Percentiles rank a stretch among this genome's conserved stretches.
Conservation (phyloP, 2,329 filamentous ascomycete species). For the Penicillium sp. region DNA sequence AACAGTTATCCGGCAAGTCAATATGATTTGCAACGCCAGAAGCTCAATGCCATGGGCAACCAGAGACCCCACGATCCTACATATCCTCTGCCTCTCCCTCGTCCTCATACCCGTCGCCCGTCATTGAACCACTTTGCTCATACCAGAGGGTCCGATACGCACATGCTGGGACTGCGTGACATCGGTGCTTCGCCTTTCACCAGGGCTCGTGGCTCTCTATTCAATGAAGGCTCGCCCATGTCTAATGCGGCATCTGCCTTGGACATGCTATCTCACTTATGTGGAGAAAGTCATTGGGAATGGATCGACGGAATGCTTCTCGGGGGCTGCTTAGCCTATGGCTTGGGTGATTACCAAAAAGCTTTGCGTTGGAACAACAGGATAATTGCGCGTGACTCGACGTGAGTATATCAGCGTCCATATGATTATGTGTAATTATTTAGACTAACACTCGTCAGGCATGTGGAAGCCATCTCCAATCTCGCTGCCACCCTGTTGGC, state of each 20-base stretch:
- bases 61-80: slow-evolving; percentile 17
- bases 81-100: slow-evolving; percentile 15
- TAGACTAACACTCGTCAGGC: slow-evolving; percentile 51
- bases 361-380: slow-evolving; percentile 53
- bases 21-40: slow-evolving; percentile 31
- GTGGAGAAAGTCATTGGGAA: slow-evolving; percentile 75
- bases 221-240: slow-evolving; percentile 45
- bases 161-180: slow-evolving; percentile 33
- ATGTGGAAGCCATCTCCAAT: slow-evolving; percentile 92
- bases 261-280: slow-evolving; percentile 70
- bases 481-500: slow-evolving; percentile 85
- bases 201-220: slow-evolving; percentile 32
- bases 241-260: slow-evolving; percentile 65
- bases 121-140: slow-evolving; percentile 27
- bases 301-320: slow-evolving; percentile 94
- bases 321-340: slow-evolving; percentile 88
- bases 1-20: slow-evolving; percentile 41
- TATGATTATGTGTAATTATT: slow-evolving; percentile 2
- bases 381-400: slow-evolving; percentile 59
- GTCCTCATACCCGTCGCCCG: slow-evolving; percentile 24
- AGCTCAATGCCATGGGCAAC: slow-evolving; percentile 14
- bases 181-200: slow-evolving; percentile 34
- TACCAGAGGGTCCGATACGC: slow-evolving; percentile 28
- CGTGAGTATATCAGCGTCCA: slow-evolving; percentile 43
- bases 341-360: slow-evolving; percentile 77